Evolutionary conservation across 2,329 filamentous ascomycete genomes (phyloP), one percentile per base, ranked within the genome.

Genomic region (Epichloe typhina): DNA sequence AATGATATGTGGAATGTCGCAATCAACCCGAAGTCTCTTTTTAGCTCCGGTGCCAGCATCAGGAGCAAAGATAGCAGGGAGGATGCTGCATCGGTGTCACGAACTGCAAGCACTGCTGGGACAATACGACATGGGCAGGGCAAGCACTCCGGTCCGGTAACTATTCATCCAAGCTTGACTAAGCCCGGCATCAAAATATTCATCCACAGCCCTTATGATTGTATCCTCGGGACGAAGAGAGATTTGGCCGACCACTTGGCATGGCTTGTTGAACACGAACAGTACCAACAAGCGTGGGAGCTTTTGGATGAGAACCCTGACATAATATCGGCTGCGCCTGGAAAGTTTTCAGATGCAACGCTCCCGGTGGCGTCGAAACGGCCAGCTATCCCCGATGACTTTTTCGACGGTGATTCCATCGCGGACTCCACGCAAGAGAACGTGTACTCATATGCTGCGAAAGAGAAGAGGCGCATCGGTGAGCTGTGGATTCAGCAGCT

Each of bases 171-270:
- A 50, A 73, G 72, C 58, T 64, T 85, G 56, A 59, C 74, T 57
- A 75, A 80, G 60, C 72, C 72, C 47, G 75, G 78, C 2, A 66
- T 75, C 58, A 76, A 97, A 61, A 86, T 98, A 15, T 96, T 96
- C 63, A 88, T 98, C 40, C 89, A 95, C 61, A 96, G 89, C 59
- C 93, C 93, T 0, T 98, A 94, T 62, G 93, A 98, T 66, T 97
- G 90, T 60, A 84, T 97, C n/a, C 72, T 96, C 50, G 88, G 88
- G 0, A 88, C 93, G 2, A 90, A 90, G 63, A 77, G 93, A 57
- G 90, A 95, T 61, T 73, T 95, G 15, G 73, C 81, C 3, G 93
- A 98, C 66, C 89, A 95, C 61, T 71, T 97, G 21, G 72, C 76
- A 7, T 98, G 91, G 91, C 73, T 97, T 13, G 64, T 95, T 31